phyloP scores from a whole-genome alignment of 306 rosid genomes.

The Betula pendula region DNA sequence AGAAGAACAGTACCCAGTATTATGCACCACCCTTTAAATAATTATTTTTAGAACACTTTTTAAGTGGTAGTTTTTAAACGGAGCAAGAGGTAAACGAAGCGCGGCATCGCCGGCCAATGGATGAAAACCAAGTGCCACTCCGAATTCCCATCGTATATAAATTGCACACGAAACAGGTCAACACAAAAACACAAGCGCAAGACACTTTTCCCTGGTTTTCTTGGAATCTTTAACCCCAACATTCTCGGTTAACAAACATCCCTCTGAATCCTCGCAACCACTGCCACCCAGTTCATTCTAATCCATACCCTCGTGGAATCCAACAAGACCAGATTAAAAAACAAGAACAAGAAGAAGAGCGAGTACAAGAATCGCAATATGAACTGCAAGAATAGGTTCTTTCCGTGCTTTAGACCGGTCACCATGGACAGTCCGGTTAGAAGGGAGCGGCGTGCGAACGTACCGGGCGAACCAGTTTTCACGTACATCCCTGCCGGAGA shows the following conservation, averaged over 20 bases:
- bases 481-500: not conserved
- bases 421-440: not conserved
- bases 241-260: constrained; percentile 16
- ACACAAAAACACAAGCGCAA: not conserved
- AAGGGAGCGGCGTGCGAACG: not conserved
- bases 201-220: not conserved
- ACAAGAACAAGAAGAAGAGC: not conserved
- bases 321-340: not conserved
- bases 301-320: not conserved
- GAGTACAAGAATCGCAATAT: not conserved
- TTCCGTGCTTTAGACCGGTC: constrained; percentile 23
- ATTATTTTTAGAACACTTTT: not conserved
- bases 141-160: not conserved
- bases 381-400: not conserved
- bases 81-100: not conserved
- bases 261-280: not conserved
- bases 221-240: constrained; percentile 8
- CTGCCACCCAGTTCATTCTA: not conserved
- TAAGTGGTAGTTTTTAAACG: not conserved
- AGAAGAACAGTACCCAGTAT: not conserved
- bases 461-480: not conserved
- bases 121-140: not conserved
- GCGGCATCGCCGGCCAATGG: constrained; percentile 19
- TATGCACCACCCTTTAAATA: not conserved
- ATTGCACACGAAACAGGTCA: not conserved